Conservation (phyloP, 2,329 filamentous ascomycete genomes). For the Pseudocercospora vitis region DNA sequence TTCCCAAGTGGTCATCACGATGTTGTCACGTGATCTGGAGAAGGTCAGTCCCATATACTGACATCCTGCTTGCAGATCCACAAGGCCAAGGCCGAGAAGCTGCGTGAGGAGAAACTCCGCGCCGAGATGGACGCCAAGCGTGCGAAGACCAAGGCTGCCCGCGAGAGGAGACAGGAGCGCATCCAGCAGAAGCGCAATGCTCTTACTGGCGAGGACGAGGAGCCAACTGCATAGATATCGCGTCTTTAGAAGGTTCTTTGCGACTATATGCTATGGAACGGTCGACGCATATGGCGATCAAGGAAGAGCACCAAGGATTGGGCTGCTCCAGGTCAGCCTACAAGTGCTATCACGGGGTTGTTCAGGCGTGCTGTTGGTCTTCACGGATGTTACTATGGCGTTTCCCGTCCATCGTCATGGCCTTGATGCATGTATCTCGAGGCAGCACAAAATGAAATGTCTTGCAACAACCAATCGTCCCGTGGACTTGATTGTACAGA, state of each 20-base stretch:
- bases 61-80: constrained; percentile 69
- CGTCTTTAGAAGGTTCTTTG: constrained; percentile 6
- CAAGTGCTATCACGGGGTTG: constrained; percentile 27
- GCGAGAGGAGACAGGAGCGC: constrained; percentile 96
- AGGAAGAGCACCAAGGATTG: constrained; percentile 26
- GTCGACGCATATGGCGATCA: constrained; percentile 25
- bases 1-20: constrained; percentile 35
- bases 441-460: constrained; percentile 27
- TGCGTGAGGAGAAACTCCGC: constrained; percentile 91
- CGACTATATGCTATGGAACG: constrained; percentile 23
- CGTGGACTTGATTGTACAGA: too few species aligned
- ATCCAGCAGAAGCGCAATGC: constrained; percentile 86
- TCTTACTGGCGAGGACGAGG: constrained; percentile 68
- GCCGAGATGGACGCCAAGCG: constrained; percentile 99
- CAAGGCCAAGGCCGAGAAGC: constrained; percentile 99
- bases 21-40: constrained; percentile 33
- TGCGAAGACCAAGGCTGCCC: constrained; percentile 99
- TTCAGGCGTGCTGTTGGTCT: constrained; percentile 31
- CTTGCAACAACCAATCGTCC: constrained; percentile 24
- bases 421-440: constrained; percentile 26
- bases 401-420: constrained; percentile 22
- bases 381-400: constrained; percentile 27
- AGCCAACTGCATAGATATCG: constrained; percentile 27
- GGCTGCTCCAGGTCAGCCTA: constrained; percentile 27
- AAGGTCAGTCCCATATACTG: constrained; percentile 16